Evolutionary conservation across 176 grass and related monocot genomes (phyloP).

Genomic region (Oryza punctata): DNA sequence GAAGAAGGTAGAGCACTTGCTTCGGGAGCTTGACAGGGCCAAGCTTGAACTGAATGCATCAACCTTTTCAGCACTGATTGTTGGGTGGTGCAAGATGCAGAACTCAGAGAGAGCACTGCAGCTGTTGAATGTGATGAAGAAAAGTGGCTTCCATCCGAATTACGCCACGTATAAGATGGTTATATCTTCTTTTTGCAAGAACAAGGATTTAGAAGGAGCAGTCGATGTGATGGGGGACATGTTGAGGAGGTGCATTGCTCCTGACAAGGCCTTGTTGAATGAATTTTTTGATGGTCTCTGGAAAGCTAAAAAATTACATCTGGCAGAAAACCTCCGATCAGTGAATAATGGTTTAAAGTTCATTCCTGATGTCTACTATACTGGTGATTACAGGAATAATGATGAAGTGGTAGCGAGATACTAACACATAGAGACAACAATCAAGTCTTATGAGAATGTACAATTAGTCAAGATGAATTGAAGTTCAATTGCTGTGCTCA

Average conservation of each 20-base stretch:
- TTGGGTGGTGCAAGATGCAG: constrained; percentile 67
- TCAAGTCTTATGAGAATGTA: background rate
- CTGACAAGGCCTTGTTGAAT: constrained; percentile 59
- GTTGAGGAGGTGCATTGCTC: constrained; percentile 62
- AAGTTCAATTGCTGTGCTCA: background rate
- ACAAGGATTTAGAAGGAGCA: constrained; percentile 86
- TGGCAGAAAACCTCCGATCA: constrained; percentile 53
- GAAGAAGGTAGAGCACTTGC: constrained; percentile 50
- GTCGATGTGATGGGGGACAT: constrained; percentile 67
- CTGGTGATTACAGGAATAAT: constrained; percentile 32
- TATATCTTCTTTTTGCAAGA: constrained; percentile 75
- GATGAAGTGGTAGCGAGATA: constrained; percentile 15
- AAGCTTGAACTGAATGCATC: constrained; percentile 70
- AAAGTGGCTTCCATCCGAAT: constrained; percentile 58
- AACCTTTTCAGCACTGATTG: constrained; percentile 70
- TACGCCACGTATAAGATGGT: constrained; percentile 51
- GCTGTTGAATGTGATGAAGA: constrained; percentile 79
- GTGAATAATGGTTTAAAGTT: constrained; percentile 40
- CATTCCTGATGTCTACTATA: constrained; percentile 64
- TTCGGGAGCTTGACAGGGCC: constrained; percentile 54
- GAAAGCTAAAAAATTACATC: constrained; percentile 51
- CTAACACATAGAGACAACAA: constrained; percentile 20
- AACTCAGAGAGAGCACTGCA: constrained; percentile 81
- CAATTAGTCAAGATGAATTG: background rate
- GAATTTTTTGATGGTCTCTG: constrained; percentile 66